Base-by-base conservation (phyloP, 2,329 filamentous ascomycete genomes). In the Pseudogymnoascus sp. region DNA sequence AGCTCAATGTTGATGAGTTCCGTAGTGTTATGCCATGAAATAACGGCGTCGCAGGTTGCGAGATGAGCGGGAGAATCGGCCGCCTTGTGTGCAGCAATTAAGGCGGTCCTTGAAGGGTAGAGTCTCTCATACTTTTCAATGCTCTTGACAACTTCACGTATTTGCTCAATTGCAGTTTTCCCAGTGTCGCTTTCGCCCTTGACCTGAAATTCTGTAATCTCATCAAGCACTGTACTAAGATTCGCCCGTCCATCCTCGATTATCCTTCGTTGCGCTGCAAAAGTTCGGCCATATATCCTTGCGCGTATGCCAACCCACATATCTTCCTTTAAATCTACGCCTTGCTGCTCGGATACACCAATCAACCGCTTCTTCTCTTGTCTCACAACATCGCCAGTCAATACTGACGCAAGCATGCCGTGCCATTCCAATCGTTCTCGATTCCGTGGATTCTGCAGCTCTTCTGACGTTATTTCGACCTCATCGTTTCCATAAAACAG, bases 281-380 rank as follows among this genome's bases (percentile, higher is more conserved):
- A 76, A 65, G 91, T 90, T 63, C 94, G 83, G 8, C 93, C 94
- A 69, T 90, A 96, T 3, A 88, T 83, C 70, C 88, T 91, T 59
- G 94, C 88, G 63, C 92, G 84, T 33, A 97, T 84, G 6, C 92
- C 93, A 53, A 97, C 79, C 92, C 94, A 99, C 18, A 97, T 89
- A 63, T 87, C 84, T 33, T 85, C 84, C 71, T 89, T 89, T 67
- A 92, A 85, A 59, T 83, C 80, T 67, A 83, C 83, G 63, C 80
- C 82, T 65, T 82, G 78, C 68, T 82, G 80, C 62, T 87, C 85
- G 11, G 81, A 80, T 3, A 90, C 88, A 53, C 91, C 92, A 68
- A 95, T 94, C 71, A 99, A 76, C 50, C 94, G 86, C 75, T 96
- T 96, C 81, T 99, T 99, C 77, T 99, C 94, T 75, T 99, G 94